Base-by-base conservation (phyloP, 1,284 basidiomycete species). In the Puccinia hordei region DNA sequence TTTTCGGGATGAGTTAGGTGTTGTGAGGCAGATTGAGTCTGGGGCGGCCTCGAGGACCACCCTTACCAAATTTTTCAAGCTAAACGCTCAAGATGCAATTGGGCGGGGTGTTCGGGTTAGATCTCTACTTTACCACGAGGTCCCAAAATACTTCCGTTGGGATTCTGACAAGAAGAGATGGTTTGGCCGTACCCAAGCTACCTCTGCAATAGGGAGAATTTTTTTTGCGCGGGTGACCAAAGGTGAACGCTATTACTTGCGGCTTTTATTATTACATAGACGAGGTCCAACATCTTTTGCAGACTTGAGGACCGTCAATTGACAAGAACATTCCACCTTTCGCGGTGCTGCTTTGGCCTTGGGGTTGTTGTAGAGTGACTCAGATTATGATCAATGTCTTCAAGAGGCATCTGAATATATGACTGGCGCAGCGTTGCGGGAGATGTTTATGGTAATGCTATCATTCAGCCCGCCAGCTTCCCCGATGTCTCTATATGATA, bases 391-490 rank as follows among this genome's bases (percentile, higher is more conserved):
- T 2, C 3, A 2, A 15, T 49, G 46, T 17, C 10, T 49, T 13
- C 13, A 3, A 2, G 46, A 49, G 46, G 46, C 46, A 17, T 49
- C 46, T 3, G 10, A 5, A 17, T 49, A 15, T 5, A 49, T 49
- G 46, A 87, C 86, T 3, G 88, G 87, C 0, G 27, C 33, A 10
- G 84, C 83, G 0, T 85, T 89, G 0, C 85, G 86, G 0, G 82
- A 84, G 0, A 84, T 89, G 0, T 89, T 89, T 85, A 84, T 83
- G 0, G 87, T 85, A 0, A 84, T 89, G 2, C 84, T 89, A 0
- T 65, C 86, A 0, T 84, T 85, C 80, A 86, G 86, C 65, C 53
- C 82, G 15, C 87, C 86, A 0, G 68, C 84, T 0, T 35, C 85
- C 2, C 88, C 88, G 0, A 82, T 81, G 0, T 27, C 51, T 0